Evolutionary conservation across 495 filamentous ascomycete genomes (phyloP), one percentile per base, ranked within the genome.

Genomic region (Astrothelium subdiscretum): DNA sequence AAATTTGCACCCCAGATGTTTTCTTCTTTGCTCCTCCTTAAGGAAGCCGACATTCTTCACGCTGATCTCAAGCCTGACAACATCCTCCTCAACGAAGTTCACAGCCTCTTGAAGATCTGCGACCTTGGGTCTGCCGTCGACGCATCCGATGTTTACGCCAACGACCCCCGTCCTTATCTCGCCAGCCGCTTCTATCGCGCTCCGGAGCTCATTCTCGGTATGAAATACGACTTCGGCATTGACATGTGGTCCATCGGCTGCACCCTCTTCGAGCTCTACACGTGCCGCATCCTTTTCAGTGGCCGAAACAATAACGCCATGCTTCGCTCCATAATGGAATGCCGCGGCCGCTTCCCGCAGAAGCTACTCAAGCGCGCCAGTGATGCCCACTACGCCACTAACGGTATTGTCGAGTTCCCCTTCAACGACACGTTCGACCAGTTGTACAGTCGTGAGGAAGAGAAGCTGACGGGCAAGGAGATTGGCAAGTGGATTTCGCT

Each of bases 231-330:
- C 73, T 95, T 90, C 70, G 90, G 88, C 32, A 90, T 97, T 70
- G 94, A 98, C 72, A 86, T 96, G 74, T 98, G 94, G 94, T 92
- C 92, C 13, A 89, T 97, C 66, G 94, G 94, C 18, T 97, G 95
- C 75, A 98, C 94, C 26, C 77, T 98, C 29, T 98, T 92, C 74
- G 94, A 98, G 74, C 79, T 98, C 31, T 97, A 92, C 78, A 97
- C 95, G 0, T 92, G 95, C 63, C 96, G 96, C 74, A 97, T 98
- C 63, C 80, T 98, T 44, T 98, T 98, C 76, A 90, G 87, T 1
- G 94, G 95, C 52, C 85, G 88, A 61, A 91, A 89, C 76, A 98
- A 98, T 78, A 97, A 98, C 71, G 90, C 95, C 72, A 97, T 97
- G 94, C 81, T 98, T 15, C 86, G 87, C 61, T 86, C 88, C 15